Evolutionary conservation across 768 basidiomycete genomes (phyloP), one percentile per base, ranked within the genome.

Genomic region (Boletus reticuloceps): DNA sequence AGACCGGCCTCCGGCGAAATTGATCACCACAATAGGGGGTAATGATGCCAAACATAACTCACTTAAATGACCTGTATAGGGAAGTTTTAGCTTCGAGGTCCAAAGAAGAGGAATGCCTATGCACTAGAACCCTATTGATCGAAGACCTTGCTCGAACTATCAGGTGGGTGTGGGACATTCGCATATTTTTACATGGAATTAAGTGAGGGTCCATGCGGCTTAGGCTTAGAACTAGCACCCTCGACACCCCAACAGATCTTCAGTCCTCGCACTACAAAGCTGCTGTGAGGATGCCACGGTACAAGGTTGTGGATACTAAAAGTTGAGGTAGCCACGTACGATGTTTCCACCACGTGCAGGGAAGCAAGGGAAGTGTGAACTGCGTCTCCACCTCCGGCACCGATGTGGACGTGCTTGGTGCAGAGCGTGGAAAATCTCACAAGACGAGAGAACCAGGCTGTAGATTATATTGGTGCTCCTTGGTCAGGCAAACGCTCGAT

Each of bases 401-500:
- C 27, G 27, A 29, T 29, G 27, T 29, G 25, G 36, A 20, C 27
- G 29, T 17, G 6, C 20, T 38, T 43, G 25, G 6, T 20, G 37
- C 43, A 32, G 25, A 17, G n/a, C 10, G 19, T 37, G 52, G 54
- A 58, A 36, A 39, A 49, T 58, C 11, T 36, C 55, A 47, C 14
- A 32, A 27, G 2, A 29, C 5, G 16, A 46, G 16, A 46, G 25
- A 46, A 34, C 32, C 4, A 16, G 25, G 14, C 1, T 36, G 2
- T 27, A 34, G 34, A 57, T 64, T 66, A 85, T 55, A 78, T 58
- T n/a, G 91, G 89, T 17, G 89, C 90, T 34, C 91, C 93, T 72
- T 94, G 91, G 71, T 98, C 97, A 40, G 97, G 97, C 49, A 98
- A 74, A 48, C 95, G 79, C 72, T 98, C 97, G 54, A 98, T 94